phyloP scores from a whole-genome alignment of 306 rosid species.

The Lathyrus sativus region DNA sequence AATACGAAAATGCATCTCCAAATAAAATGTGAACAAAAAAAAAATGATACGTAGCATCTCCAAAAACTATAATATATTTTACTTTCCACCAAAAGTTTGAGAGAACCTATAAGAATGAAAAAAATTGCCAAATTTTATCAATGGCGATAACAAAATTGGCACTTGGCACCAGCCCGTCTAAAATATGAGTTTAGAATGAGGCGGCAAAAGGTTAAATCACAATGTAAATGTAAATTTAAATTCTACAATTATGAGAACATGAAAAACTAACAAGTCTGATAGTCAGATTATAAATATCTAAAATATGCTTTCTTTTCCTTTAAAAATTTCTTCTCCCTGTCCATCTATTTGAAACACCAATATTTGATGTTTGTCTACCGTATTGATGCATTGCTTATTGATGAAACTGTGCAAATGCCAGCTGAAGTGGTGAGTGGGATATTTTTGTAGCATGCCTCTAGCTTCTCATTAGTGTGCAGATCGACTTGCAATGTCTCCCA shows the following conservation, averaged over 20 bases:
- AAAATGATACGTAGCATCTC: too few species aligned
- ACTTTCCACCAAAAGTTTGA: too few species aligned
- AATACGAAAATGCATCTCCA: too few species aligned
- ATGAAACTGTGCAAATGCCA: constrained; percentile 80
- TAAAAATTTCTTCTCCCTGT: background rate
- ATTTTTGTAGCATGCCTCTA: constrained; percentile 76
- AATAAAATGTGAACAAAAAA: too few species aligned
- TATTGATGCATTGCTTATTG: constrained; percentile 63
- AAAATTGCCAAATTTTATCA: background rate
- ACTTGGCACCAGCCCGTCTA: constrained; percentile 27
- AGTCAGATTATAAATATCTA: background rate
- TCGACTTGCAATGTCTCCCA: constrained; percentile 94
- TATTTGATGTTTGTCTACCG: constrained; percentile 47
- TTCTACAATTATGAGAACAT: constrained; percentile 15
- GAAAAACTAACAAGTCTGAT: constrained; percentile 12
- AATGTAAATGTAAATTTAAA: constrained; percentile 27
- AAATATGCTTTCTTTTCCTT: constrained; percentile 4
- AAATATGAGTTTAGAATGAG: background rate
- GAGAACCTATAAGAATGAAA: too few species aligned
- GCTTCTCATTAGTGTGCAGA: constrained; percentile 52
- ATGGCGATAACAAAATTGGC: background rate
- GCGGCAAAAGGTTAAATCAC: constrained; percentile 10
- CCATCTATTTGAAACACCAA: constrained; percentile 13
- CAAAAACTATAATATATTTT: too few species aligned
- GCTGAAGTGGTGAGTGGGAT: constrained; percentile 78